Evolutionary conservation across 805 yeast species (phyloP), one percentile per base, ranked within the genome.

Genomic region (Dipodascus geniculatus): DNA sequence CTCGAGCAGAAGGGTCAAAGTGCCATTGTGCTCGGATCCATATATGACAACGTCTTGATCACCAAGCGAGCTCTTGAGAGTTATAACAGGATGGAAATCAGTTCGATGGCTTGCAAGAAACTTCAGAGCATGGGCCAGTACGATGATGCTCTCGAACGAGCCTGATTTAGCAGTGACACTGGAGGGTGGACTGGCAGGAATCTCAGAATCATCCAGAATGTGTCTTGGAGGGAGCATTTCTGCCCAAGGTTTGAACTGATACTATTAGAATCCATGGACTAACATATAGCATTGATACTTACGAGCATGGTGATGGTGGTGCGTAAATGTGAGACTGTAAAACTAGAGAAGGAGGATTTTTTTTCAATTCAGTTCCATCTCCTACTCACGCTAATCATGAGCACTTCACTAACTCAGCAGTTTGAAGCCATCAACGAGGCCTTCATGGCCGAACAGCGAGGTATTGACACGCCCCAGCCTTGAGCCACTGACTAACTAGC

Each of bases 201-300:
- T 19, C 20, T 54, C 56, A 20, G 49, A 42, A 4, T 76, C 79
- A 49, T 74, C 77, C 23, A 80, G 61, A 6, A 72, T 57, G 62
- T 80, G 82, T 56, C 84, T 75, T 19, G 79, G 76, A n/a, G 74
- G 67, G 33, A 73, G 75, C 49, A 65, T 60, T 42, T 75, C 80
- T 23, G 70, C 67, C 74, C 78, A 71, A 44, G 65, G 65, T 59
- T 62, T 62, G 49, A 62, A 56, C 61, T 61, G 51, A n/a, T 4
- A 17, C 31, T 49, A 51, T 16, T 6, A 28, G 51, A 23, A 6
- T 8, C 14, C 38, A 33, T 11, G 14, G 44, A 19, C 19, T 19
- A 14, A 23, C n/a, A 20, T 4, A n/a, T 28, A 28, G 33, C 11
- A 6, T 6, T 14, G 8, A 20, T 6, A 42, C 48, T 42, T 42